Evolutionary conservation across 2,329 filamentous ascomycete species (phyloP), one percentile per base, ranked within the genome.

Genomic region (Whalleya microplaca): DNA sequence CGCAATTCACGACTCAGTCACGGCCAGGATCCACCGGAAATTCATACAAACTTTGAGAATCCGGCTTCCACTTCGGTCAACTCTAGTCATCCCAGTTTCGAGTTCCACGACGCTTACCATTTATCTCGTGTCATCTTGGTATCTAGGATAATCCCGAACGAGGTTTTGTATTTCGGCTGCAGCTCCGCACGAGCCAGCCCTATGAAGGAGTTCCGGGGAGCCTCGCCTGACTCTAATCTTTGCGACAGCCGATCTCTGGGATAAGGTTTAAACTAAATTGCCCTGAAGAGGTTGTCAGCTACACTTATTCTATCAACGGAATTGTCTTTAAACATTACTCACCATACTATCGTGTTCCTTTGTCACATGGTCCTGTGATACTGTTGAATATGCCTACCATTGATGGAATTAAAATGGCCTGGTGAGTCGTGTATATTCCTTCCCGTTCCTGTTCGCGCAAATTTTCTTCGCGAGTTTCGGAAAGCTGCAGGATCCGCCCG

Each of bases 331-430:
- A 16, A 21, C 16, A 19, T 46, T 18, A 37, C 21, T 20, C 8
- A 37, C 12, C n/a, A 37, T 18, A 41, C 41, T 50, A 21, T 53
- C 41, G n/a, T 40, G 42, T 46, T 23, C 29, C 37, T 18, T 43
- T 48, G 41, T 23, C 41, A 41, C 44, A 41, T 45, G 40, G 23
- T 20, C 49, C 23, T 41, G 50, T 44, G 45, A 55, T 44, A 41
- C 20, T 21, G 47, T 29, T 53, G 71, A 78, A 70, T 53, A 90
- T 90, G 87, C 85, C 85, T 69, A 78, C 87, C 47, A 86, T 90
- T 64, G 84, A 89, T 68, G 87, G 87, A 60, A 79, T 85, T 72
- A 89, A 88, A 75, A 89, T 90, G 81, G 87, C 87, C 70, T 90
- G 87, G 87, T 90, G 82, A 68, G 86, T 78, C 8, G 32, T 48